A percentile compares a stretch with the other conserved stretches of the same genome.
Evolutionary conservation across 768 basidiomycete species (phyloP).

Genomic region (Phlebiopsis gigantea): DNA sequence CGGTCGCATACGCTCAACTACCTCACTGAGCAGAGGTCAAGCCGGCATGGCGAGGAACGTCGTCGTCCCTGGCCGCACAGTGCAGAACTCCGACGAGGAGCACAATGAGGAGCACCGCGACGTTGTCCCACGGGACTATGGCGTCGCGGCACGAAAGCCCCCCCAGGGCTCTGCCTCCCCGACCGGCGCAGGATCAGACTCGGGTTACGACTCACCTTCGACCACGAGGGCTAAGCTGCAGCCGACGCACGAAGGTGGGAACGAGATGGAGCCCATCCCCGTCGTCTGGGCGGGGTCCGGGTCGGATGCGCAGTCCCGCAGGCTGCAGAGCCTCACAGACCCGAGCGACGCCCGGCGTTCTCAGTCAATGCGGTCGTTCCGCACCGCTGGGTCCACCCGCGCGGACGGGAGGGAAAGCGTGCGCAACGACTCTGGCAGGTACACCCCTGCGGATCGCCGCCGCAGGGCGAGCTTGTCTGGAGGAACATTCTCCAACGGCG

Average conservation of each 20-base stretch:
- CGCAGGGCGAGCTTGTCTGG: constrained; percentile 20
- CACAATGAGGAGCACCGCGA: background rate
- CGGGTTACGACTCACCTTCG: constrained; percentile 18
- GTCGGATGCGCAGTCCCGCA: background rate
- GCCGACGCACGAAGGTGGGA: background rate
- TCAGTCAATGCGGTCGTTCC: constrained; percentile 21
- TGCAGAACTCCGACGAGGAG: background rate
- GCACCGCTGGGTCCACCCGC: background rate
- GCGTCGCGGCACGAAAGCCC: background rate
- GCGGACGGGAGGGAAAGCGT: constrained; percentile 12
- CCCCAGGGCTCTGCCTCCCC: constrained; percentile 6
- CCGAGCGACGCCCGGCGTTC: constrained; percentile 11
- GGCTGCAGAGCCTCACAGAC: background rate
- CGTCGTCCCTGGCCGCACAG: background rate
- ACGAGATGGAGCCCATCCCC: constrained; percentile 18
- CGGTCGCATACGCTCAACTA: background rate
- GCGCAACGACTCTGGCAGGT: constrained; percentile 14
- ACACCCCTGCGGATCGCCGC: constrained; percentile 9
- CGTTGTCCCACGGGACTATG: background rate
- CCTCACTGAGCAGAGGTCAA: background rate
- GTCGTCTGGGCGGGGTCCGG: constrained; percentile 17
- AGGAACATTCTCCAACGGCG: constrained; percentile 47
- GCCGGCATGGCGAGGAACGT: background rate
- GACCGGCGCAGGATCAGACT: constrained; percentile 13
- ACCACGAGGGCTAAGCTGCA: background rate